Evolutionary conservation across 140 eudicot species (phyloP).

Genomic region (Flaveria floridana): DNA sequence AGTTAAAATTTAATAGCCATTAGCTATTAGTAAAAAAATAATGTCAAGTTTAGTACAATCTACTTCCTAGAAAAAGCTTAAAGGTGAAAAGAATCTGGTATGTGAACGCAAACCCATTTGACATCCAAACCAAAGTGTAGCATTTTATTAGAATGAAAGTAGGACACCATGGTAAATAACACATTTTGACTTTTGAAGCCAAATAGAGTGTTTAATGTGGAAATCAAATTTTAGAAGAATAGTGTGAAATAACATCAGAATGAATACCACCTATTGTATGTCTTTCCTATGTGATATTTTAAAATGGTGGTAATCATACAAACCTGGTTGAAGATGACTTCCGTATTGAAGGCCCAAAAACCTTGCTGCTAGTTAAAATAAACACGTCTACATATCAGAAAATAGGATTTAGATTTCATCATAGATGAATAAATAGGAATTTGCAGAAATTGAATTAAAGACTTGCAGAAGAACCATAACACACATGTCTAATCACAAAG

Average conservation of each 20-base stretch:
- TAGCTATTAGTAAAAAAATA: background rate
- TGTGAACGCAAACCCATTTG: slow-evolving; percentile 14
- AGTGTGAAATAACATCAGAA: slow-evolving; percentile 1
- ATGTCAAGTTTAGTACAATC: slow-evolving; percentile 5
- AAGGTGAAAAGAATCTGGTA: background rate
- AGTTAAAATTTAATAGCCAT: slow-evolving; percentile 15
- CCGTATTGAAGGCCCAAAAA: slow-evolving; percentile 20
- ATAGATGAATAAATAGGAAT: background rate
- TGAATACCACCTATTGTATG: background rate
- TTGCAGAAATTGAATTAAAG: background rate
- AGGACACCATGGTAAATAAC: background rate
- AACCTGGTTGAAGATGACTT: slow-evolving; percentile 29
- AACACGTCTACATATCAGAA: background rate
- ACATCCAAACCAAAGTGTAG: slow-evolving; percentile 4
- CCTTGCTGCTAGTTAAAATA: slow-evolving; percentile 23
- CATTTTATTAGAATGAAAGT: slow-evolving; percentile 3
- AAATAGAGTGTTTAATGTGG: background rate
- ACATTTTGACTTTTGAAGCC: background rate
- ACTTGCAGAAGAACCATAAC: slow-evolving; percentile 25
- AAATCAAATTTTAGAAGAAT: background rate
- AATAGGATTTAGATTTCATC: background rate
- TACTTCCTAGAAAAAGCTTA: slow-evolving; percentile 1
- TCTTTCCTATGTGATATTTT: background rate
- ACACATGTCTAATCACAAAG: slow-evolving; percentile 31
- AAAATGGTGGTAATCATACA: slow-evolving; percentile 17